Evolutionary conservation across 305 asterid genomes (phyloP).

Genomic region (Stenogyne calaminthoides): DNA sequence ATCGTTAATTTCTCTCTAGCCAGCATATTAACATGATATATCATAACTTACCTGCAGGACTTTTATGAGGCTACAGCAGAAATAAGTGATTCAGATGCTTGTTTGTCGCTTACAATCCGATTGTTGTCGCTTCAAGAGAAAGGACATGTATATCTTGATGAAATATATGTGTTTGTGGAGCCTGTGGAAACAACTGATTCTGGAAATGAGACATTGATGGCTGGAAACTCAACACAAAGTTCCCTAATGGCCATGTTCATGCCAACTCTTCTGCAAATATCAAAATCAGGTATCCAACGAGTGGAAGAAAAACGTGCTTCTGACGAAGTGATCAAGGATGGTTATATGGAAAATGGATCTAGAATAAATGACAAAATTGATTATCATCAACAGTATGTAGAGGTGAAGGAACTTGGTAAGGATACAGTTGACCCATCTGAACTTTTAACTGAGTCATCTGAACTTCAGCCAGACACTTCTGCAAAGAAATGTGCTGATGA

Average conservation of each 20-base stretch:
- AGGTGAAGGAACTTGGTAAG: constrained; percentile 40
- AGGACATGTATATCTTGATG: constrained; percentile 65
- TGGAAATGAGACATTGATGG: constrained; percentile 46
- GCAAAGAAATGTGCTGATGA: constrained; percentile 36
- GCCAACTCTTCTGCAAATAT: constrained; percentile 78
- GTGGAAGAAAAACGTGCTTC: constrained; percentile 44
- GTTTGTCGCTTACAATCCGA: constrained; percentile 69
- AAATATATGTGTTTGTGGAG: constrained; percentile 70
- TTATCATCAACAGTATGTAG: constrained; percentile 37
- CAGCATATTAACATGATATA: constrained; percentile 21
- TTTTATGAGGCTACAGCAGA: constrained; percentile 91
- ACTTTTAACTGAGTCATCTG: constrained; percentile 36
- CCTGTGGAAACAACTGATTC: constrained; percentile 53
- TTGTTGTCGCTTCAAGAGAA: constrained; percentile 81
- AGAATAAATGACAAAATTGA: constrained; percentile 32
- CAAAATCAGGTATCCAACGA: constrained; percentile 56
- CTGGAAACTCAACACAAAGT: constrained; percentile 53
- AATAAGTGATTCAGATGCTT: constrained; percentile 73
- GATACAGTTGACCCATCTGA: constrained; percentile 39
- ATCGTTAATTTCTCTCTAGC: background rate
- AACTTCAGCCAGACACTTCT: constrained; percentile 30
- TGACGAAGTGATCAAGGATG: constrained; percentile 45
- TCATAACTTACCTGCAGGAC: constrained; percentile 52
- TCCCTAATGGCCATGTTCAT: constrained; percentile 85
- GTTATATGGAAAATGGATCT: constrained; percentile 35